phyloP scores from a whole-genome alignment of 148 eudicot genomes.

The Vaccinium vitisidaea region DNA sequence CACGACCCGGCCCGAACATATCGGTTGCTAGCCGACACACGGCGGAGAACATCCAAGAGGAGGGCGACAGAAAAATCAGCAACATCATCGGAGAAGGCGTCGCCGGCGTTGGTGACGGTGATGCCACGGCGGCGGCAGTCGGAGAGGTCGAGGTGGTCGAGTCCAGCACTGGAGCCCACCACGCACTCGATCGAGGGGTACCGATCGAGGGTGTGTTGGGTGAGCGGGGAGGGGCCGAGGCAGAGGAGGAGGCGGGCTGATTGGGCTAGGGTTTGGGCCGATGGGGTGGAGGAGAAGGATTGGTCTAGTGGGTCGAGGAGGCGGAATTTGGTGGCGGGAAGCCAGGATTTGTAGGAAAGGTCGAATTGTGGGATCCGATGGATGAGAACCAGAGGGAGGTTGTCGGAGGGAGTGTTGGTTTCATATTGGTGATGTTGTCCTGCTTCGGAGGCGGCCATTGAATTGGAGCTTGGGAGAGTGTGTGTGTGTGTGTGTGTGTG shows the following conservation, averaged over 20 bases:
- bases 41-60: constrained; percentile 61
- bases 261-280: constrained; percentile 5
- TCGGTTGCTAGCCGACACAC: constrained; percentile 48
- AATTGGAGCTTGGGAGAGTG: neutral
- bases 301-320: constrained; percentile 46
- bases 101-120: constrained; percentile 57
- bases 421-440: neutral
- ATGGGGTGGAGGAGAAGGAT: constrained; percentile 18
- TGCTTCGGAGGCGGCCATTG: neutral
- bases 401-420: neutral
- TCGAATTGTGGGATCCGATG: neutral
- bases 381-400: neutral
- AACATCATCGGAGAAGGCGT: constrained; percentile 59
- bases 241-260: constrained; percentile 30
- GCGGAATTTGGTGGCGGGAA: constrained; percentile 30
- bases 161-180: constrained; percentile 41
- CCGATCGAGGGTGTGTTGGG: constrained; percentile 34
- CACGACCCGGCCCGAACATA: constrained; percentile 61
- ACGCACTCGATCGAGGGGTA: constrained; percentile 59
- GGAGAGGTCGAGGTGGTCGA: constrained; percentile 55
- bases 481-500: neutral
- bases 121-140: constrained; percentile 67
- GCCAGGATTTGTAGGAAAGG: constrained; percentile 21
- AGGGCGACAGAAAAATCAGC: constrained; percentile 73
- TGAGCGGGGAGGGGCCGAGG: constrained; percentile 43